Evolutionary conservation across 176 grass and related monocot species (phyloP), one percentile per base, ranked within the genome.

Genomic region (Avena atlantica): DNA sequence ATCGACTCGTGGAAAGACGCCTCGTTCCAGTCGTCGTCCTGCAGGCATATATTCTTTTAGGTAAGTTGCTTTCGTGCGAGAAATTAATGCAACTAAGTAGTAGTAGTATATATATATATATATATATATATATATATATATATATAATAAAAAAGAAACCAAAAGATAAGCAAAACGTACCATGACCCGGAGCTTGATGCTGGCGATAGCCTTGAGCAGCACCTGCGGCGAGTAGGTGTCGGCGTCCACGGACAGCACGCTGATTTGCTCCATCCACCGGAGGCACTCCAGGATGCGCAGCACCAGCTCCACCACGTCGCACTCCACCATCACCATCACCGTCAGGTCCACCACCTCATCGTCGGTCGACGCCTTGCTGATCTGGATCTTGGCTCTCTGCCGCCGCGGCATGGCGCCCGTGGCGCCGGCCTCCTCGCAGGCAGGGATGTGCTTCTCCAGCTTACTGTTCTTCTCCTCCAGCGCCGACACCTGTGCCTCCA

Each of bases 391-490:
- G 49, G 86, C 89, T 14, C 87, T 83, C 75, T 84, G 86, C 14
- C 74, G 84, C 49, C 24, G 17, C 25, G 51, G 49, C 24, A 34
- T 55, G 49, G 0, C 83, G 83, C 47, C 31, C 31, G 74, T 34
- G 10, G 1, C 61, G 48, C 13, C 19, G 44, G 52, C 86, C 25
- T 79, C 64, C 16, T 45, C 69, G 23, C 56, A 56, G 7, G 56
- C 53, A 4, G 70, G 83, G 36, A 99, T 75, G 83, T 89, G 82
- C 40, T 24, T 51, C 86, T 96, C 97, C 64, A 99, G 78, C 85
- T 92, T 96, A 19, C 9, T 29, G 83, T 94, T 99, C 86, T 96
- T 99, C 87, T 94, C 85, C 86, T 99, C 70, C 57, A 99, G 91
- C 82, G 93, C 94, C 14, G 79, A 86, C 10, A 96, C 91, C 73